Evolutionary conservation across 805 yeast genomes (phyloP), one percentile per base, ranked within the genome.

Genomic region (Candida coleopterorum): DNA sequence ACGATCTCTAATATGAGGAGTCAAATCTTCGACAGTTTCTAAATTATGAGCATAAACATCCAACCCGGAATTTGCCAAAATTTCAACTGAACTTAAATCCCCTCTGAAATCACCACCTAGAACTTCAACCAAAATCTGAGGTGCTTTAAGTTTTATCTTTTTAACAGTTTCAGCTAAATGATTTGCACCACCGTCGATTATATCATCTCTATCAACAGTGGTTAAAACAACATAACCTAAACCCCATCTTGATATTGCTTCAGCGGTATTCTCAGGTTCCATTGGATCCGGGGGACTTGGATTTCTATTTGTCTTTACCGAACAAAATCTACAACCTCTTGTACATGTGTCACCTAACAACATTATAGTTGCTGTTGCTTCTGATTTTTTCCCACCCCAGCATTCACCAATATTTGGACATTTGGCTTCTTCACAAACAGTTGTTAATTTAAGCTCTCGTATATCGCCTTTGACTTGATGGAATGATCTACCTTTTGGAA

Each of bases 321-420:
- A 85, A 59, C 99, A 93, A 64, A 93, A 93, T 45, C 99, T 73
- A 58, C 99, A 93, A n/a, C 99, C 99, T 64, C 99, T 75, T 1
- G 99, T 93, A 64, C 99, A 93, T 0, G 98, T 93, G 52, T 93
- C 99, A 43, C 99, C 99, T 75, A 93, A 73, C 40, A 93, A 70
- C 99, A 93, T 93, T 49, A 93, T 93, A 2, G 99, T 93, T 5
- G 96, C 96, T 6, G 96, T 87, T 3, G 98, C 97, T 45, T 87
- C 90, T 6, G 90, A 77, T 58, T 89, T 82, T 51, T 81, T 77
- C 21, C 98, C 98, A 38, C 98, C 97, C 99, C 99, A 93, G 62
- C 99, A 93, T 59, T 93, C 99, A 35, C 97, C 96, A 44, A 93
- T 93, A 58, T 93, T 93, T n/a, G 99, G 99, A 63, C 99, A 93